Evolutionary conservation across 2,329 filamentous ascomycete genomes (phyloP).

Genomic region (Elsinoe arachidis): DNA sequence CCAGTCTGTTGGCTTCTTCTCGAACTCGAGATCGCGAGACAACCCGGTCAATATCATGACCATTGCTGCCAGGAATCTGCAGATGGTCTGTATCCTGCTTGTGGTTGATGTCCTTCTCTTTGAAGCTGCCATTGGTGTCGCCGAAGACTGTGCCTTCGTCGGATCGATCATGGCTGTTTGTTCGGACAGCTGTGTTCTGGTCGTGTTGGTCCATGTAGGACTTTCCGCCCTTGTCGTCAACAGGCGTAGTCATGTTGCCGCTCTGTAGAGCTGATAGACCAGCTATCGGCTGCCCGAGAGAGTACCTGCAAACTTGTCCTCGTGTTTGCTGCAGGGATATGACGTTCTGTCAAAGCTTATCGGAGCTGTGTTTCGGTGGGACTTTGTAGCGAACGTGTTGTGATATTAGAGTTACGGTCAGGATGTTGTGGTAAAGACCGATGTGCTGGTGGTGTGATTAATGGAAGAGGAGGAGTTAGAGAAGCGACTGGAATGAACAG

Average conservation of each 20-base stretch:
- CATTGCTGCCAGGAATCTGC: conserved; percentile 16
- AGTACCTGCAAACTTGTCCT: neutral
- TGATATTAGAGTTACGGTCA: neutral
- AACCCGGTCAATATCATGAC: conserved; percentile 38
- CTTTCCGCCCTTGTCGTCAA: conserved; percentile 28
- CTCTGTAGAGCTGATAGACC: neutral
- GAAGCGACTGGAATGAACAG: neutral
- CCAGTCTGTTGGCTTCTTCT: conserved; percentile 52
- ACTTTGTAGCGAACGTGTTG: neutral
- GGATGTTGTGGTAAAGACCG: neutral
- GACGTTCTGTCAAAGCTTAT: neutral
- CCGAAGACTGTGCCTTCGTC: conserved; percentile 29
- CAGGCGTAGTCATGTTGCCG: conserved; percentile 27
- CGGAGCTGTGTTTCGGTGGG: neutral
- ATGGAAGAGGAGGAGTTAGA: neutral
- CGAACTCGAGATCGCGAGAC: conserved; percentile 49
- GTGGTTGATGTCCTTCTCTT: neutral
- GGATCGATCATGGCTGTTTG: conserved; percentile 23
- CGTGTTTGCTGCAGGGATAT: neutral
- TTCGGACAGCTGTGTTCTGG: conserved; percentile 11
- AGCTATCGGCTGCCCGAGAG: neutral
- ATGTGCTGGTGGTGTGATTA: neutral
- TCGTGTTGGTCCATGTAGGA: conserved; percentile 21
- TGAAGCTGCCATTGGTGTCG: conserved; percentile 16
- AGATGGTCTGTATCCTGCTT: conserved; percentile 8